These are phyloP conservation scores for Eimeria zaria DNA, from an alignment of 169 alveolate genomes.

Conservation along the genomic window DNA sequence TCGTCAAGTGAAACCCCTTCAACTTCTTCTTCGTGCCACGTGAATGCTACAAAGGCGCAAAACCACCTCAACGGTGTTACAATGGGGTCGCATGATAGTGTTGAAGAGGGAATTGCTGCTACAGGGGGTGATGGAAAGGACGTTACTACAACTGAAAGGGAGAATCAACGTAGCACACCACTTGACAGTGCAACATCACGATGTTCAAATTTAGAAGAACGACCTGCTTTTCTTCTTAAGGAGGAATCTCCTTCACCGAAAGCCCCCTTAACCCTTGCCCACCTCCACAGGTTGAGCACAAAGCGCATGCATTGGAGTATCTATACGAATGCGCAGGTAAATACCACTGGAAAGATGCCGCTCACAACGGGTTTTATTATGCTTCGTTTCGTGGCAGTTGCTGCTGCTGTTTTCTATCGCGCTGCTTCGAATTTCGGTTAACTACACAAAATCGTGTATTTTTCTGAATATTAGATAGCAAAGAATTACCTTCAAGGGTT, in stretches of 20 bases:
- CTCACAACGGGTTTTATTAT: not conserved
- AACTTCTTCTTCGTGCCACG: not conserved
- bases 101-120: not conserved
- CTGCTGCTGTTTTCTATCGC: not conserved
- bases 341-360: not conserved
- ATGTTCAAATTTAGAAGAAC: not conserved
- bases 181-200: not conserved
- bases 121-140: not conserved
- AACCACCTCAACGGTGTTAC: not conserved
- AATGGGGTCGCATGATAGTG: not conserved
- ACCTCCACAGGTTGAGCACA: slow-evolving; percentile 34
- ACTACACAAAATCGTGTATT: not conserved
- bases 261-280: slow-evolving; percentile 65
- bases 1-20: not conserved
- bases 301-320: slow-evolving; percentile 59
- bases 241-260: slow-evolving; percentile 22
- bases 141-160: not conserved
- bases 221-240: not conserved
- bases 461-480: not conserved
- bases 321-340: slow-evolving; percentile 47
- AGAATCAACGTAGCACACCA: not conserved
- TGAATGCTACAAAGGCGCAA: not conserved
- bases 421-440: not conserved
- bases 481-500: not conserved
- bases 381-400: not conserved